Base-by-base conservation (phyloP, 306 rosid genomes). In the Fragaria nilgerrensis region DNA sequence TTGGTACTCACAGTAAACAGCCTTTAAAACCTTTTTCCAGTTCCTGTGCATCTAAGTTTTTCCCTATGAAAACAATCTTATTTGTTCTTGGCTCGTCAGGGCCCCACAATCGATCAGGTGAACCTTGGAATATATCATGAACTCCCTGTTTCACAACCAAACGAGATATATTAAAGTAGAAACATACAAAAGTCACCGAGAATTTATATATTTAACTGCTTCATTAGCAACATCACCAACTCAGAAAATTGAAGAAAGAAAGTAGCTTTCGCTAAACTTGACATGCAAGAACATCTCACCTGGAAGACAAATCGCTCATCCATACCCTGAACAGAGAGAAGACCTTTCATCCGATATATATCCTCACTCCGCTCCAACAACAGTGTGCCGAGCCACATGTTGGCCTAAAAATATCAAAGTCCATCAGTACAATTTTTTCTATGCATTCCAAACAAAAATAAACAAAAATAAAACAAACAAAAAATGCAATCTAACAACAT, bases 41-140 rank as follows among this genome's bases (percentile, higher is more conserved):
- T 79, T 92, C 97, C 82, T 89, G 81, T 74, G 86, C 84, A 74
- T 95, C 93, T 88, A 95, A 82, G 76, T 95, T 92, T 78, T 89
- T 95, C 52, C 99, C 97, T 56, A 92, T 92, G 81, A 95, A 95
- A 44, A 95, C 97, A 64, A 95, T 90, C 89, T 92, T 95, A 89
- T 92, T 95, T 48, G 80, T 76, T 83, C 97, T 90, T 56, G 89
- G 83, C 85, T 95, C 99, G 34, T 90, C 85, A 25, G 85, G 22
- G 9, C 92, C 90, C 98, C 98, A 95, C 92, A 87, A 70, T 80
- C 98, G 91, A 75, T 95, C 98, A 0, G 98, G 98, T 9, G 97
- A 90, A 62, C 98, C 98, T 92, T 92, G 97, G 86, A 95, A 95
- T 81, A 95, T 92, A 85, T 95, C 98, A 75, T 95, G 98, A 75